Percentiles rank a stretch among this genome's conserved stretches.
These are phyloP conservation scores for Acanthamoeba sp. DNA, from an alignment of 208 protist species.

Conservation along the genomic window DNA sequence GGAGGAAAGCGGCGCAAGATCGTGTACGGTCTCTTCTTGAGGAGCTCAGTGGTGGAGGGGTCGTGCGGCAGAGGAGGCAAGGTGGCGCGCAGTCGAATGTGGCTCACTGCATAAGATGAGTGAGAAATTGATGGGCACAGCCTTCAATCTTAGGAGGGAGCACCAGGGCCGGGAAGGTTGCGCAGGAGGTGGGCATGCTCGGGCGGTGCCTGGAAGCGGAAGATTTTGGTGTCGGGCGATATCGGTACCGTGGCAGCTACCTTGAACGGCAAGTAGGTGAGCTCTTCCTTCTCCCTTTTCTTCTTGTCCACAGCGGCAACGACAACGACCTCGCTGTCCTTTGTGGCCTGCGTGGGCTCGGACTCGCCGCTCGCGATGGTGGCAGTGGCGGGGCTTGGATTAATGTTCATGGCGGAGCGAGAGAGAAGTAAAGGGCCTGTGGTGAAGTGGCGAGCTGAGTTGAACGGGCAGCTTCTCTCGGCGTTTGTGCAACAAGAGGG, in stretches of 20 bases:
- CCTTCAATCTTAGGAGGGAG: not conserved
- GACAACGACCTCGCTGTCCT: no score
- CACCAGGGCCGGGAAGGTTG: not conserved
- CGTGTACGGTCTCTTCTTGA: constrained; percentile 18
- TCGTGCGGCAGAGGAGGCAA: constrained; percentile 46
- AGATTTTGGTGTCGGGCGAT: constrained; percentile 49
- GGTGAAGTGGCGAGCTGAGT: no score
- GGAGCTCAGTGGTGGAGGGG: not conserved
- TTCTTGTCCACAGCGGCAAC: not conserved
- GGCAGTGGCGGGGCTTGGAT: no score
- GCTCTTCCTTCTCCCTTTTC: not conserved
- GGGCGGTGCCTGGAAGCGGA: not conserved
- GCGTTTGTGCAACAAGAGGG: no score
- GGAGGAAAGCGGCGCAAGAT: constrained; percentile 32
- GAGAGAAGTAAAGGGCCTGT: no score
- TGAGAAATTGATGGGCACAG: not conserved
- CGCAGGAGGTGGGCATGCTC: constrained; percentile 19
- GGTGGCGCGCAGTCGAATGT: not conserved
- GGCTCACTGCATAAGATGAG: not conserved
- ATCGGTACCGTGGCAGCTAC: not conserved
- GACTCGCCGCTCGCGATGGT: no score
- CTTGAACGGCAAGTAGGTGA: constrained; percentile 1
- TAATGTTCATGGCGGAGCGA: no score
- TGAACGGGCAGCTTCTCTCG: no score
- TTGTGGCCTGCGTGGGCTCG: no score